phyloP scores from a whole-genome alignment of 2,329 filamentous ascomycete genomes.

The Aspergillus proliferans region DNA sequence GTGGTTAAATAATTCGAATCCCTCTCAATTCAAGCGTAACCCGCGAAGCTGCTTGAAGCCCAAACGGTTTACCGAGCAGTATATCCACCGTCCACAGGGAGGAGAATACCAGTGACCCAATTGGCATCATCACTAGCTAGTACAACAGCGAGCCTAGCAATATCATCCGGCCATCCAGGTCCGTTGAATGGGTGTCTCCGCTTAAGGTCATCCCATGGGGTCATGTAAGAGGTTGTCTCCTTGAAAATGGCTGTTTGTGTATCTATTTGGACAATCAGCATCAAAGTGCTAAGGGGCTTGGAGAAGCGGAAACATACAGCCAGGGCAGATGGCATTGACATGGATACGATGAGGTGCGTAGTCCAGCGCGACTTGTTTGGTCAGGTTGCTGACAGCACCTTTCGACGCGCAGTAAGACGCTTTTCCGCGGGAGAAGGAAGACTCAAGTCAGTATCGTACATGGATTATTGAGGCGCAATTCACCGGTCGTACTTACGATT shows the following conservation, averaged over 20 bases:
- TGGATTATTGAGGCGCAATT: too few relatives aligned
- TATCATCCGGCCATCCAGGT: slow-evolving; percentile 26
- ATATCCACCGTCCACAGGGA: slow-evolving; percentile 44
- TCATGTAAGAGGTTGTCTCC: slow-evolving; percentile 11
- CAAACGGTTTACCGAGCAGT: slow-evolving; percentile 10
- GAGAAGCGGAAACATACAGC: slow-evolving; percentile 26
- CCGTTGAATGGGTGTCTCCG: slow-evolving; percentile 22
- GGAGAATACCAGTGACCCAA: slow-evolving; percentile 40
- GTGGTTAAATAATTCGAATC: too few relatives aligned
- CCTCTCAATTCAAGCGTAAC: background rate
- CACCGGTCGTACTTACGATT: slow-evolving; percentile 10
- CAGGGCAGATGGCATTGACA: slow-evolving; percentile 50
- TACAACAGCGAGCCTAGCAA: slow-evolving; percentile 39
- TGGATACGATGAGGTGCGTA: slow-evolving; percentile 46
- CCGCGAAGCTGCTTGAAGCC: background rate
- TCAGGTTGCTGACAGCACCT: slow-evolving; percentile 47
- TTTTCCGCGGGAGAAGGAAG: background rate
- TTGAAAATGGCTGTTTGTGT: slow-evolving; percentile 23
- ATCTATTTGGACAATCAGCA: slow-evolving; percentile 8
- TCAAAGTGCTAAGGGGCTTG: background rate
- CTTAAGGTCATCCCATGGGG: slow-evolving; percentile 13
- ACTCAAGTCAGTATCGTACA: background rate
- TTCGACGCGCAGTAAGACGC: slow-evolving; percentile 45
- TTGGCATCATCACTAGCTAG: slow-evolving; percentile 43
- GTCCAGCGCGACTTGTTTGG: slow-evolving; percentile 44